phyloP scores from a whole-genome alignment of 2,329 filamentous ascomycete genomes.

The Tolypocladium pustulatum region DNA sequence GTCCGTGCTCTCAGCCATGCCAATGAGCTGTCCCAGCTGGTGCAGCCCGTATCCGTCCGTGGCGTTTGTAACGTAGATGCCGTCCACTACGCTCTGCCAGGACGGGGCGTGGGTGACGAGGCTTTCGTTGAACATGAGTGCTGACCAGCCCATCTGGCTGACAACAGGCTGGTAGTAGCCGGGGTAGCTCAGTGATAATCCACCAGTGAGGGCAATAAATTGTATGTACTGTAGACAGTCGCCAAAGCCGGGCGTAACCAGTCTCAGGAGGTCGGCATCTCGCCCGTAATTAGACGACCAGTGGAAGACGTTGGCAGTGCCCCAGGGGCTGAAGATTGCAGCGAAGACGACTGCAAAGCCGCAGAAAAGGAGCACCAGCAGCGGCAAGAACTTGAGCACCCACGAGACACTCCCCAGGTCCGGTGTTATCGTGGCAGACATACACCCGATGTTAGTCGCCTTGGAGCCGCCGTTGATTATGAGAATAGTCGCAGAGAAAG shows the following conservation, averaged over 20 bases:
- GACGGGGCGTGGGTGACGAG: slow-evolving; percentile 62
- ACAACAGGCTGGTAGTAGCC: slow-evolving; percentile 90
- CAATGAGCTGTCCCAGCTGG: slow-evolving; percentile 67
- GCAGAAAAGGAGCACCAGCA: slow-evolving; percentile 68
- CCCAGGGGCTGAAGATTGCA: slow-evolving; percentile 88
- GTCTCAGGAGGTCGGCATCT: slow-evolving; percentile 78
- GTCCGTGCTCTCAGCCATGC: slow-evolving; percentile 65
- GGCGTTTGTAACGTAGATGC: slow-evolving; percentile 73
- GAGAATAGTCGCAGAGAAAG: slow-evolving; percentile 62
- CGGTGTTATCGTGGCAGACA: slow-evolving; percentile 75
- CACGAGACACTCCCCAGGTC: slow-evolving; percentile 63
- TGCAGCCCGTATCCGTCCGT: slow-evolving; percentile 80
- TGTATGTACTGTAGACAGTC: slow-evolving; percentile 97
- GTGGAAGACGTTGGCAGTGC: slow-evolving; percentile 77
- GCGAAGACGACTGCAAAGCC: slow-evolving; percentile 76
- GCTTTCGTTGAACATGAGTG: slow-evolving; percentile 86
- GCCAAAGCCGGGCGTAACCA: slow-evolving; percentile 92
- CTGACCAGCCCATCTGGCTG: slow-evolving; percentile 80
- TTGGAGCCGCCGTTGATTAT: slow-evolving; percentile 63
- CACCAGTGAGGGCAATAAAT: slow-evolving; percentile 80
- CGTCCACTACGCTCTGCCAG: slow-evolving; percentile 62
- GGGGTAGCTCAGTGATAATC: slow-evolving; percentile 77
- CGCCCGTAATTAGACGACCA: slow-evolving; percentile 98
- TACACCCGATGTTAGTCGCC: slow-evolving; percentile 61
- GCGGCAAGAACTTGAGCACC: slow-evolving; percentile 64